Evolutionary conservation across 169 alveolate genomes (phyloP).

Genomic region (Cardiosporidium cionae): DNA sequence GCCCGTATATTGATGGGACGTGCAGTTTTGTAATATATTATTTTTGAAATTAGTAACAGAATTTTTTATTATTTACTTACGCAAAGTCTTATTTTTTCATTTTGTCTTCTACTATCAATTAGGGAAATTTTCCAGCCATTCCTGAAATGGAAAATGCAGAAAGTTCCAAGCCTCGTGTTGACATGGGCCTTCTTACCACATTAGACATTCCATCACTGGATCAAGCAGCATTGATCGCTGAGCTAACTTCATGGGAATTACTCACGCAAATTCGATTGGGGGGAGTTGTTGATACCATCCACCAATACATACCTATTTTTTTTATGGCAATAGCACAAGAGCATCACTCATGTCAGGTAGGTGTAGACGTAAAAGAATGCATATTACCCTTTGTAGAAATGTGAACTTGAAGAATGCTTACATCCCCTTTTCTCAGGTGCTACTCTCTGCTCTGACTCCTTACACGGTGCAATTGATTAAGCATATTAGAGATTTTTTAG

Average conservation of each 20-base stretch:
- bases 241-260: conserved; percentile 34
- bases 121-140: no score
- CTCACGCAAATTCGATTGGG: conserved; percentile 36
- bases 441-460: conserved; percentile 41
- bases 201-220: no score
- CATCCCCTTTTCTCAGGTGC: conserved; percentile 9
- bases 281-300: conserved; percentile 41
- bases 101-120: no score
- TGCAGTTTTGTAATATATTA: no score
- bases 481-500: conserved; percentile 35
- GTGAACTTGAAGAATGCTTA: no score
- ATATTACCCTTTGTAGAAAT: background rate
- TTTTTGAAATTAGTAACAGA: no score
- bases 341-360: conserved; percentile 28
- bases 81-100: no score
- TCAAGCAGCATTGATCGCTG: conserved; percentile 37
- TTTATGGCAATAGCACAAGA: conserved; percentile 50
- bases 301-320: conserved; percentile 37
- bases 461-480: conserved; percentile 37
- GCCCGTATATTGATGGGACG: no score
- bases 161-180: no score
- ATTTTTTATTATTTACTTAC: no score
- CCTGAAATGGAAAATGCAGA: no score
- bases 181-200: no score
- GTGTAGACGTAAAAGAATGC: background rate